Base-by-base conservation (phyloP, 192 early-diverging fungal genomes). In the Umbelopsis sp. region DNA sequence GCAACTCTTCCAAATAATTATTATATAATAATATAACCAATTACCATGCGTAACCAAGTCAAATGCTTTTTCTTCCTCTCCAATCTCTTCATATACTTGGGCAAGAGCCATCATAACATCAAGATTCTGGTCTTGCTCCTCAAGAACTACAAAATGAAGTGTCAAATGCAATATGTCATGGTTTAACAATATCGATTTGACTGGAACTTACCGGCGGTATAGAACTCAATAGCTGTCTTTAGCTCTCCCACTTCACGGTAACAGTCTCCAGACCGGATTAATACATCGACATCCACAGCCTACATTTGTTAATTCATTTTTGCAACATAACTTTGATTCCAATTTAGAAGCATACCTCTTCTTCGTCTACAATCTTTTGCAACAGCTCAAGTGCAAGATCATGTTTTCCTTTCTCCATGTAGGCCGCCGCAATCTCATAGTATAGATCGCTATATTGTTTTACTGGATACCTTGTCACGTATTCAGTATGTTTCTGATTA, bases 341-440 rank as follows among this genome's bases (percentile, higher is more conserved):
- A n/a, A 18, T 48, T 33, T 6, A 1, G 11, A 58, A 64, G 27
- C 70, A 35, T 81, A 85, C 80, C n/a, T 79, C 74, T 53, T 77
- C 77, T 49, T 52, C 75, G 48, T 81, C 74, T 20, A 86, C 68
- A 45, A 88, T 80, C 1, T 71, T 71, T 64, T 86, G 71, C 76
- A 90, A 85, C 35, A 92, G 79, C 23, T 70, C 75, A 27, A 93
- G 74, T 4, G 92, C 94, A n/a, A 77, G 71, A 15, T 83, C 79
- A 75, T 85, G 90, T 78, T 88, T 82, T 25, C 84, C 70, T 44
- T 81, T 82, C 44, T 84, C 84, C 64, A 91, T 83, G 67, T 90
- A 95, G 8, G 91, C 87, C 23, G 92, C 90, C 4, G 84, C 90
- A 15, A 94, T 85, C 64, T 94, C 91, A 51, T 89, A 82, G 65